These are phyloP conservation scores for Alopecurus myosuroides DNA, from an alignment of 176 grass and related monocot species.

Conservation along the genomic window DNA sequence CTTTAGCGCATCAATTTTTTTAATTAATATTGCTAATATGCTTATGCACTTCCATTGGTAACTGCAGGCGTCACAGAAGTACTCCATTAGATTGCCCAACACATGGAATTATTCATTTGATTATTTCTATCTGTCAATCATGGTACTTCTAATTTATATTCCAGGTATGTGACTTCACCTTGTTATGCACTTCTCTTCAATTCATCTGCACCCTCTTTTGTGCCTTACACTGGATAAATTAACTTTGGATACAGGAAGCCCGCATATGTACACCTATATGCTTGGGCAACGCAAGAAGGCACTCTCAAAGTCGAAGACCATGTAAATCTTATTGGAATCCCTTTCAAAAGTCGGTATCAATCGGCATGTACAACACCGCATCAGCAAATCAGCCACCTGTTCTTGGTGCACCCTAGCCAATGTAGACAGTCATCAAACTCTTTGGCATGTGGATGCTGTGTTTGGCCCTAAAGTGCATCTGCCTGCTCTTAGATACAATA, in stretches of 20 bases:
- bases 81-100: constrained; percentile 35
- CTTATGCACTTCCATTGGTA: background rate
- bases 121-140: constrained; percentile 33
- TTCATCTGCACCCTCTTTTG: background rate
- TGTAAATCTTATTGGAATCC: background rate
- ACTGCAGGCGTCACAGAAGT: constrained; percentile 1
- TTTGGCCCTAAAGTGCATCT: background rate
- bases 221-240: background rate
- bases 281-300: constrained; percentile 23
- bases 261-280: constrained; percentile 14
- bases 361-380: background rate
- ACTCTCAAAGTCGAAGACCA: background rate
- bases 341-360: background rate
- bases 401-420: background rate
- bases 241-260: background rate
- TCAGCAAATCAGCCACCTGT: background rate
- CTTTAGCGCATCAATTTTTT: background rate
- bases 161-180: constrained; percentile 33
- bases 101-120: constrained; percentile 45
- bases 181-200: background rate
- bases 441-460: background rate
- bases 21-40: background rate
- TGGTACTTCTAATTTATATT: constrained; percentile 32
- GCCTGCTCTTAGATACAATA: background rate
- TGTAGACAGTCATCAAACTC: background rate